Evolutionary conservation across 805 yeast genomes (phyloP).

Genomic region (Gaillardinia entomophila): DNA sequence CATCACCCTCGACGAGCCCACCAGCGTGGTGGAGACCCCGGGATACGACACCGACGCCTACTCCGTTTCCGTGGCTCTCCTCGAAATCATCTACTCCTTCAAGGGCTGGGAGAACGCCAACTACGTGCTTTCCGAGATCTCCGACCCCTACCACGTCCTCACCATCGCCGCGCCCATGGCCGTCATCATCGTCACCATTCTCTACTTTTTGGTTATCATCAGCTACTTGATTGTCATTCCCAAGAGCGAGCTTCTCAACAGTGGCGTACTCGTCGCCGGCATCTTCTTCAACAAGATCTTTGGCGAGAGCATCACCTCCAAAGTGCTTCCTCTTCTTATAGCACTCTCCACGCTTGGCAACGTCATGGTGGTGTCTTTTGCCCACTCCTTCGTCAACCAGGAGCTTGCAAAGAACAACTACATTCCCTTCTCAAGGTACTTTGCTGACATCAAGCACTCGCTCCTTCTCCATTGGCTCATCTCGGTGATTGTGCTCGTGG

Average conservation of each 20-base stretch:
- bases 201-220: slow-evolving; percentile 52
- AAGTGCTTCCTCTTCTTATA: slow-evolving; percentile 51
- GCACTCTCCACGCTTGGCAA: slow-evolving; percentile 60
- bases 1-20: slow-evolving; percentile 13
- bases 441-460: slow-evolving; percentile 41
- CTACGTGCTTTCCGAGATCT: slow-evolving; percentile 53
- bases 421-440: slow-evolving; percentile 45
- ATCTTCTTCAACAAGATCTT: slow-evolving; percentile 52
- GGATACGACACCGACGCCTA: slow-evolving; percentile 38
- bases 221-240: slow-evolving; percentile 55
- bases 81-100: slow-evolving; percentile 58
- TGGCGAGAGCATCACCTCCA: slow-evolving; percentile 46
- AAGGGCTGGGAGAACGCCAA: slow-evolving; percentile 71
- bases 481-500: slow-evolving; percentile 46
- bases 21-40: slow-evolving; percentile 18
- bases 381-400: slow-evolving; percentile 54
- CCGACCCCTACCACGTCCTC: slow-evolving; percentile 50
- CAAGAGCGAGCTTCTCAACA: slow-evolving; percentile 38
- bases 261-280: slow-evolving; percentile 64
- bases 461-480: slow-evolving; percentile 51
- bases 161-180: slow-evolving; percentile 60
- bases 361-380: slow-evolving; percentile 58
- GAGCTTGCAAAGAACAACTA: slow-evolving; percentile 48
- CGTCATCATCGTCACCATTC: slow-evolving; percentile 43
- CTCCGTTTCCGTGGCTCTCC: slow-evolving; percentile 48